phyloP scores from a whole-genome alignment of 768 basidiomycete species.

The Leccinum ochraceum region DNA sequence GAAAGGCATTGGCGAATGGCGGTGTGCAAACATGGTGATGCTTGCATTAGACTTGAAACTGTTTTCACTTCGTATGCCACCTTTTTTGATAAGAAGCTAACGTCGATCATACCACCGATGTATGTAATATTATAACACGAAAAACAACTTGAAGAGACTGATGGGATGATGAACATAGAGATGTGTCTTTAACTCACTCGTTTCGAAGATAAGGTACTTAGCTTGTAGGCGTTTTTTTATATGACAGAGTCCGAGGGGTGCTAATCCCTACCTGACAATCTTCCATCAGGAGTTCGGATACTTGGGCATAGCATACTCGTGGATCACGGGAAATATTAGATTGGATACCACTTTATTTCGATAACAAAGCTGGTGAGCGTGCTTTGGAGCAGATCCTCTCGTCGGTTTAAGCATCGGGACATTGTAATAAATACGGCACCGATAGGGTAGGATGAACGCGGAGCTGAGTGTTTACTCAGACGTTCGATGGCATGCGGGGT shows the following conservation, averaged over 20 bases:
- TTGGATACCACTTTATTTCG: neutral
- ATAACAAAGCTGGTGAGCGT: neutral
- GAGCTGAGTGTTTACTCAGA: neutral
- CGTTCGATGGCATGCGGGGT: neutral
- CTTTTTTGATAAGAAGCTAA: neutral
- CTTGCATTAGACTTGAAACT: conserved; percentile 19
- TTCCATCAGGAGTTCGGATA: neutral
- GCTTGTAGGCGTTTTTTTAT: neutral
- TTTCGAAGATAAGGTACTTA: neutral
- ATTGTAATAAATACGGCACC: neutral
- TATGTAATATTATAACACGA: neutral
- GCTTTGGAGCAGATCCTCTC: neutral
- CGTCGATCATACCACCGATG: neutral
- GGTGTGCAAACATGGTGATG: conserved; percentile 18
- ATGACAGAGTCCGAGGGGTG: neutral
- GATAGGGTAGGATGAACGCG: neutral
- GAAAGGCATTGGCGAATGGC: conserved; percentile 27
- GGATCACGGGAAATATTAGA: neutral
- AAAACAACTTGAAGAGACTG: neutral
- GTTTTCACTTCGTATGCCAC: neutral
- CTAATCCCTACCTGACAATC: neutral
- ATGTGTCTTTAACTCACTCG: neutral
- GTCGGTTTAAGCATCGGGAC: neutral
- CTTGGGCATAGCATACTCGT: neutral
- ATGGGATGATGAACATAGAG: neutral